Evolutionary conservation across 805 yeast species (phyloP).

Genomic region (Citeromyces matritensis): DNA sequence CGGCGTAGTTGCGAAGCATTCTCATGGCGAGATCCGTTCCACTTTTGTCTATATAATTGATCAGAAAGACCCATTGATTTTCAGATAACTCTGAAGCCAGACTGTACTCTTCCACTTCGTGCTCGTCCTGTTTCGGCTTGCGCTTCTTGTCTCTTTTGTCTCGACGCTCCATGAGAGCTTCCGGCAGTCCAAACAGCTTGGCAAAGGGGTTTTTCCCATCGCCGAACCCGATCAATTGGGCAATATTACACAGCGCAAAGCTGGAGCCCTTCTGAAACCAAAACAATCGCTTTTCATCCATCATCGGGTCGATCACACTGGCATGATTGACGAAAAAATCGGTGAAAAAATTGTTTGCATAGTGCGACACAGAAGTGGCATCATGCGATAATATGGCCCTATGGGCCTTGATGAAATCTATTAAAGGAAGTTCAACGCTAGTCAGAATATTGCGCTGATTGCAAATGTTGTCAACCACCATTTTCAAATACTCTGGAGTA

Average conservation of each 20-base stretch:
- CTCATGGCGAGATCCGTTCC: slow-evolving; percentile 56
- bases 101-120: slow-evolving; percentile 11
- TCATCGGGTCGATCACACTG: neutral
- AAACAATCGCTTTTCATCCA: slow-evolving; percentile 35
- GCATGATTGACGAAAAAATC: slow-evolving; percentile 9
- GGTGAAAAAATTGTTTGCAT: slow-evolving; percentile 5
- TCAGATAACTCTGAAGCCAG: slow-evolving; percentile 5
- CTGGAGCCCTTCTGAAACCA: slow-evolving; percentile 68
- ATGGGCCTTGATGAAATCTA: slow-evolving; percentile 50
- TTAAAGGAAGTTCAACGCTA: slow-evolving; percentile 32
- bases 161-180: slow-evolving; percentile 54
- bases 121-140: slow-evolving; percentile 13
- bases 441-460: slow-evolving; percentile 38
- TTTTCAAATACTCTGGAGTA: slow-evolving; percentile 59
- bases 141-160: slow-evolving; percentile 58
- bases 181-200: slow-evolving; percentile 54
- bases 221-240: slow-evolving; percentile 68
- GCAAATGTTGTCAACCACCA: slow-evolving; percentile 68
- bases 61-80: slow-evolving; percentile 35
- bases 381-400: slow-evolving; percentile 52
- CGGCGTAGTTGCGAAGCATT: slow-evolving; percentile 47
- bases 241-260: slow-evolving; percentile 63
- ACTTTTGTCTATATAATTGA: slow-evolving; percentile 21
- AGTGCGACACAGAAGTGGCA: slow-evolving; percentile 9
- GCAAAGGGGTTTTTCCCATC: slow-evolving; percentile 67